Percentiles rank a stretch among this genome's conserved stretches.
Evolutionary conservation across 2,329 filamentous ascomycete species (phyloP).

Genomic region (Zymoseptoria passerinii): DNA sequence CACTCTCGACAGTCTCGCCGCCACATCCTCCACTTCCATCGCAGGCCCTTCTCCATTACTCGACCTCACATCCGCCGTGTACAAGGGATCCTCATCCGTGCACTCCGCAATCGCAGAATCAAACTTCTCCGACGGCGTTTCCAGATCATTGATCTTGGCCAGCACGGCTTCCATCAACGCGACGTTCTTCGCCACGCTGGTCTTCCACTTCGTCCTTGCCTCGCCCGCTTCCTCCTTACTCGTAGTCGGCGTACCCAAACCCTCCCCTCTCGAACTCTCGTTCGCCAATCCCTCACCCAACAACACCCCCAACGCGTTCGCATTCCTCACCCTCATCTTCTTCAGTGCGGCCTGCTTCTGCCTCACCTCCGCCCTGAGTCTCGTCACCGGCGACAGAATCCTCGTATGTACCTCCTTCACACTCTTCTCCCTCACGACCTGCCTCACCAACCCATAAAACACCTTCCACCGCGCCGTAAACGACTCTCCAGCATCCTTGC

Average conservation of each 20-base stretch:
- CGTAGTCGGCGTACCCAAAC: constrained; percentile 21
- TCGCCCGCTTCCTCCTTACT: constrained; percentile 15
- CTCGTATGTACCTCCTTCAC: constrained; percentile 61
- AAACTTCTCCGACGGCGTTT: constrained; percentile 47
- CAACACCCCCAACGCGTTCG: constrained; percentile 77
- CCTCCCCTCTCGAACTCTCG: constrained; percentile 33
- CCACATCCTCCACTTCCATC: constrained; percentile 46
- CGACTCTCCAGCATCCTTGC: constrained; percentile 25
- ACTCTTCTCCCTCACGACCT: constrained; percentile 65
- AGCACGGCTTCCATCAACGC: constrained; percentile 80
- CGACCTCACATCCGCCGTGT: constrained; percentile 29
- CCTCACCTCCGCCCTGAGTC: constrained; percentile 65
- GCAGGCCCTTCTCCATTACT: not conserved
- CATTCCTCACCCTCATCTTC: constrained; percentile 68
- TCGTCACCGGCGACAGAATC: constrained; percentile 69
- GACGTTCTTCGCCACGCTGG: constrained; percentile 69
- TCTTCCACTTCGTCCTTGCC: constrained; percentile 54
- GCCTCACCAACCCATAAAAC: constrained; percentile 74
- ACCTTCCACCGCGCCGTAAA: constrained; percentile 26
- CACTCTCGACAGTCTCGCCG: constrained; percentile 59
- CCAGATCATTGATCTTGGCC: constrained; percentile 57
- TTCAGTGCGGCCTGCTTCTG: constrained; percentile 64
- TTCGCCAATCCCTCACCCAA: constrained; percentile 73
- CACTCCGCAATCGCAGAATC: constrained; percentile 49
- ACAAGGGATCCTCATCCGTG: constrained; percentile 45